Percentiles rank a stretch among this genome's conserved stretches.
These are phyloP conservation scores for Fusarium sp. DNA, from an alignment of 2,329 filamentous ascomycete genomes.

Conservation along the genomic window DNA sequence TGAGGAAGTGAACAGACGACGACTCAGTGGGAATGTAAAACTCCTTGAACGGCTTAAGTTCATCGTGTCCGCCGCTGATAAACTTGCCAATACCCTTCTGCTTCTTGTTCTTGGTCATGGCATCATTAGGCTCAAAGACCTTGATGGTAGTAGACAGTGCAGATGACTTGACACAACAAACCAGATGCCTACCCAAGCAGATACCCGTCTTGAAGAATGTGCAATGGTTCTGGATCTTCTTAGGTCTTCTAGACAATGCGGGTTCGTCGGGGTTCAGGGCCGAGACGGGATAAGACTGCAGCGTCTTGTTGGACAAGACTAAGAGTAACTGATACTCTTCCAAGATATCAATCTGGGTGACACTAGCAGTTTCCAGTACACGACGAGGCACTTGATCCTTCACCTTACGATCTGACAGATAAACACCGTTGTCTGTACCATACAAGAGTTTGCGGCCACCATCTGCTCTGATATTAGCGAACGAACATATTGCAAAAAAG, in stretches of 20 bases:
- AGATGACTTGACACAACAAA: slow-evolving; percentile 96
- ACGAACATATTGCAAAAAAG: slow-evolving; percentile 13
- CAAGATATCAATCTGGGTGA: slow-evolving; percentile 95
- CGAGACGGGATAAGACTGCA: slow-evolving; percentile 89
- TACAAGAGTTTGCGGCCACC: slow-evolving; percentile 94
- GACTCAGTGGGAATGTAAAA: slow-evolving; percentile 99
- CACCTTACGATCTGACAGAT: slow-evolving; percentile 88
- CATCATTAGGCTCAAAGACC: slow-evolving; percentile 98
- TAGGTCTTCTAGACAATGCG: slow-evolving; percentile 83
- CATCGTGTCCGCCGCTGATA: slow-evolving; percentile 92
- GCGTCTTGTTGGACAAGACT: slow-evolving; percentile 91
- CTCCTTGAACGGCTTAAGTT: slow-evolving; percentile 97
- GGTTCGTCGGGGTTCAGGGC: slow-evolving; percentile 88
- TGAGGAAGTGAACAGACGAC: slow-evolving; percentile 97
- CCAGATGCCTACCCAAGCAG: slow-evolving; percentile 91
- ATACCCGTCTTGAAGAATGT: slow-evolving; percentile 99
- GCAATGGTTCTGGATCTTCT: slow-evolving; percentile 97
- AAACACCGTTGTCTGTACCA: slow-evolving; percentile 94
- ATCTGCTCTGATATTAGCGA: slow-evolving; percentile 65
- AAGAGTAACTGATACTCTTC: slow-evolving; percentile 95
- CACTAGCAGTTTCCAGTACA: slow-evolving; percentile 86
- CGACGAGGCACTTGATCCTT: slow-evolving; percentile 85
- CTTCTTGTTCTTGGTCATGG: slow-evolving; percentile 92
- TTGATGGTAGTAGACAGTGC: slow-evolving; percentile 96
- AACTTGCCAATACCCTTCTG: slow-evolving; percentile 96